phyloP scores from a whole-genome alignment of 805 yeast species.

The Naumovozyma dairenensis region DNA sequence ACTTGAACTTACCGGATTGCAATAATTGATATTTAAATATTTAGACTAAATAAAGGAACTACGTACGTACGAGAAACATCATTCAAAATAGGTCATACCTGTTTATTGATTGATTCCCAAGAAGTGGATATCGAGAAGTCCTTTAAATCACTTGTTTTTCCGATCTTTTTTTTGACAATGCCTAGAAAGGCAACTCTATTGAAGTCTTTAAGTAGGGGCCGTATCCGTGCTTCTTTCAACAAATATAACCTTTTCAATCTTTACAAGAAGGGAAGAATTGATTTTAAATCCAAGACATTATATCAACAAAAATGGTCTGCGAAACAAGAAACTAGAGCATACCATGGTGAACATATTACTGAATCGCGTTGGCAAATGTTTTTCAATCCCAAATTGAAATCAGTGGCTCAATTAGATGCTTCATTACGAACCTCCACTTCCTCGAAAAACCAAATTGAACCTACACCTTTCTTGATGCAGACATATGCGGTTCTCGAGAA shows the following conservation, averaged over 20 bases:
- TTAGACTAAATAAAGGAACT: too few relatives aligned
- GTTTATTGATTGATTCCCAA: too few relatives aligned
- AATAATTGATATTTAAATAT: too few relatives aligned
- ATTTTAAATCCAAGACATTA: conserved; percentile 52
- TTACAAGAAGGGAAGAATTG: conserved; percentile 56
- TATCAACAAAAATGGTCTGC: conserved; percentile 89
- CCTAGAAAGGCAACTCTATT: conserved; percentile 52
- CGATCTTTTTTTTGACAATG: conserved; percentile 28
- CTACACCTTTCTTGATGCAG: conserved; percentile 80
- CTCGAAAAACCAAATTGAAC: conserved; percentile 30
- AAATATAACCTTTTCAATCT: conserved; percentile 83
- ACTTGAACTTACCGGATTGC: background rate
- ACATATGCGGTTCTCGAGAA: conserved; percentile 83
- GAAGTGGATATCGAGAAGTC: too few relatives aligned
- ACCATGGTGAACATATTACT: conserved; percentile 89
- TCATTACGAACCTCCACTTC: conserved; percentile 54
- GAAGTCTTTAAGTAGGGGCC: conserved; percentile 53
- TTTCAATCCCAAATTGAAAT: conserved; percentile 60
- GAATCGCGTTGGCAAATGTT: conserved; percentile 70
- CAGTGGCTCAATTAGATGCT: conserved; percentile 84
- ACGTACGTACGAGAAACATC: too few relatives aligned
- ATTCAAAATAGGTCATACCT: too few relatives aligned
- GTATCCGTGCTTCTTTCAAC: conserved; percentile 84
- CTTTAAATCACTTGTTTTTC: too few relatives aligned
- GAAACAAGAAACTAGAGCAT: conserved; percentile 84